Conservation (phyloP, 2,329 filamentous ascomycete genomes). For the Aspergillus neoniger region DNA sequence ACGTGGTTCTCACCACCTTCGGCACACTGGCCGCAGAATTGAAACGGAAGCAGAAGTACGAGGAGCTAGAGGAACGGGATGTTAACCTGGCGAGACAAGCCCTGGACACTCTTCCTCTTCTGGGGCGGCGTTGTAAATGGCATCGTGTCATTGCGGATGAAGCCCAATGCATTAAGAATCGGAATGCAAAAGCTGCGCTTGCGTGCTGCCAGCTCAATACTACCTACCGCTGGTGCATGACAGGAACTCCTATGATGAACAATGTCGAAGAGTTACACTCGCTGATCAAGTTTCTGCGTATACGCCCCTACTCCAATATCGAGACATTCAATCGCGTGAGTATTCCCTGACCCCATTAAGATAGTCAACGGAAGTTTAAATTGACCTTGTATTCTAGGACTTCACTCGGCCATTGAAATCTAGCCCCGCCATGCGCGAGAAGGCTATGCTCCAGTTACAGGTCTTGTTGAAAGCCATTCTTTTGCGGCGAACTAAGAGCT, state of each 20-base stretch:
- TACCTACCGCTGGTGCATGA: constrained; percentile 70
- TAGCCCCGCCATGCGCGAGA: constrained; percentile 34
- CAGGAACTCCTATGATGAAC: constrained; percentile 89
- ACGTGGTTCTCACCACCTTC: constrained; percentile 79
- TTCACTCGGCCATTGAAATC: constrained; percentile 57
- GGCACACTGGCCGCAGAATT: constrained; percentile 69
- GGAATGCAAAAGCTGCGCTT: constrained; percentile 61
- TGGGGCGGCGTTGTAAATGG: constrained; percentile 64
- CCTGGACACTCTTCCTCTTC: constrained; percentile 54
- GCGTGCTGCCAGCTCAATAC: constrained; percentile 62
- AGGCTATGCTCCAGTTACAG: constrained; percentile 71
- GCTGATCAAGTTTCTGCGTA: constrained; percentile 73
- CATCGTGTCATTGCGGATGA: constrained; percentile 76
- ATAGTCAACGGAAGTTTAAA: background rate
- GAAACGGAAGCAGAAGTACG: constrained; percentile 60
- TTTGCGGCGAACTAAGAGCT: constrained; percentile 78
- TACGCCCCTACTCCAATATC: constrained; percentile 71
- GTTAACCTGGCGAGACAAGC: constrained; percentile 14
- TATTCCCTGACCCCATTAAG: constrained; percentile 11
- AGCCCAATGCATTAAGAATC: constrained; percentile 79
- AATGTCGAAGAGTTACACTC: constrained; percentile 75
- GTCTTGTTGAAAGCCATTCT: constrained; percentile 77
- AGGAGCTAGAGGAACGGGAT: constrained; percentile 51
- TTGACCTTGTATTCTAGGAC: constrained; percentile 34
- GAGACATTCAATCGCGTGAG: constrained; percentile 61